Evolutionary conservation across 169 alveolate species (phyloP).

Genomic region (Plasmodium vinckei): DNA sequence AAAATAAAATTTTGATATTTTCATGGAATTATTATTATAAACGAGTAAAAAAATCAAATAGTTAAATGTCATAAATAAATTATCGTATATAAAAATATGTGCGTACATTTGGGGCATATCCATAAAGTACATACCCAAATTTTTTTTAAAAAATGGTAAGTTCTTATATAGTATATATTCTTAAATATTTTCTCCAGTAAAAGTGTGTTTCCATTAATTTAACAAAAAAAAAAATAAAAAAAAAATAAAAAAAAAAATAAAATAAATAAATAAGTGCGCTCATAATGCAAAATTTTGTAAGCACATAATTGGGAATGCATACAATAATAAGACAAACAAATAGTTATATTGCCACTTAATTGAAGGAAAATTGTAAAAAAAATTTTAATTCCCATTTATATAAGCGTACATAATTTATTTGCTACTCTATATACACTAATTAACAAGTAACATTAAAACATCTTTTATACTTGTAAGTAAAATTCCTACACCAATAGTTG

Average conservation of each 20-base stretch:
- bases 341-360: no score
- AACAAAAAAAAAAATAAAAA: conserved; percentile 24
- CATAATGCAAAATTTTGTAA: neutral
- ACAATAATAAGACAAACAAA: no score
- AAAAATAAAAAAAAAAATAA: conserved; percentile 11
- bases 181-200: neutral
- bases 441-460: conserved; percentile 20
- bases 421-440: neutral
- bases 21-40: no score
- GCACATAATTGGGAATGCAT: no score
- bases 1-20: no score
- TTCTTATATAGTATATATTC: no score
- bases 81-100: neutral
- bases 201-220: neutral
- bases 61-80: neutral
- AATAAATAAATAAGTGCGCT: neutral
- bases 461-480: conserved; percentile 37
- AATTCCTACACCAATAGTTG: conserved; percentile 14
- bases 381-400: neutral
- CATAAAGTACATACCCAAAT: no score
- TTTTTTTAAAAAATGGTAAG: no score
- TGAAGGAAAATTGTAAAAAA: no score
- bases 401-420: neutral
- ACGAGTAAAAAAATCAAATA: no score
- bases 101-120: neutral